These are phyloP conservation scores for Neolecta irregularis DNA, from an alignment of 1,139 yeast species.

Conservation along the genomic window DNA sequence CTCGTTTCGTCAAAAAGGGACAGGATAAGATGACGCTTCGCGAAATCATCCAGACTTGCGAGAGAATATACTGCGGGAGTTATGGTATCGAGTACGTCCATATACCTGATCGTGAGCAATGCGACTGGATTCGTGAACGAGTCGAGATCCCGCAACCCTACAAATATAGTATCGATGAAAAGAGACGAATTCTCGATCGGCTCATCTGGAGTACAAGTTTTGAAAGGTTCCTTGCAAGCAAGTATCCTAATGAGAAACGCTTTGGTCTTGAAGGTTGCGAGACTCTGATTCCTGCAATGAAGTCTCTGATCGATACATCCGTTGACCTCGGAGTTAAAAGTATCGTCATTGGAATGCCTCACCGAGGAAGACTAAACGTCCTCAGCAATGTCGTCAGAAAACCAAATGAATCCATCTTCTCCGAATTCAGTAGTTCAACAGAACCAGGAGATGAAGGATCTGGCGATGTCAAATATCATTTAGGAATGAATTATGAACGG, in stretches of 20 bases:
- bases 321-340: slow-evolving; percentile 92
- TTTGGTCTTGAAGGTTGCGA: slow-evolving; percentile 98
- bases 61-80: slow-evolving; percentile 68
- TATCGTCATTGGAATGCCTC: slow-evolving; percentile 97
- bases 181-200: slow-evolving; percentile 91
- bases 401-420: slow-evolving; percentile 93
- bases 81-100: slow-evolving; percentile 94
- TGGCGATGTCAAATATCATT: slow-evolving; percentile 97
- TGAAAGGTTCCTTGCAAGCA: slow-evolving; percentile 80
- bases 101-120: slow-evolving; percentile 85
- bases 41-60: slow-evolving; percentile 67
- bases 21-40: slow-evolving; percentile 45
- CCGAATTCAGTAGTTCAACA: slow-evolving; percentile 86
- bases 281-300: slow-evolving; percentile 90
- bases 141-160: slow-evolving; percentile 83
- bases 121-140: slow-evolving; percentile 97
- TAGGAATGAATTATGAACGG: slow-evolving; percentile 98
- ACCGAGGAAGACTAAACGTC: slow-evolving; percentile 97
- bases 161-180: slow-evolving; percentile 72
- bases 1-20: slow-evolving; percentile 62
- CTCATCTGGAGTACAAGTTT: slow-evolving; percentile 92
- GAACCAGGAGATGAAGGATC: slow-evolving; percentile 70
- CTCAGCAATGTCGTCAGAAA: slow-evolving; percentile 95
- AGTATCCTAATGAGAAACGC: slow-evolving; percentile 96
- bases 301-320: slow-evolving; percentile 83